Evolutionary conservation across 169 alveolate species (phyloP), one percentile per base, ranked within the genome.

Genomic region (Eimeria brunetti): DNA sequence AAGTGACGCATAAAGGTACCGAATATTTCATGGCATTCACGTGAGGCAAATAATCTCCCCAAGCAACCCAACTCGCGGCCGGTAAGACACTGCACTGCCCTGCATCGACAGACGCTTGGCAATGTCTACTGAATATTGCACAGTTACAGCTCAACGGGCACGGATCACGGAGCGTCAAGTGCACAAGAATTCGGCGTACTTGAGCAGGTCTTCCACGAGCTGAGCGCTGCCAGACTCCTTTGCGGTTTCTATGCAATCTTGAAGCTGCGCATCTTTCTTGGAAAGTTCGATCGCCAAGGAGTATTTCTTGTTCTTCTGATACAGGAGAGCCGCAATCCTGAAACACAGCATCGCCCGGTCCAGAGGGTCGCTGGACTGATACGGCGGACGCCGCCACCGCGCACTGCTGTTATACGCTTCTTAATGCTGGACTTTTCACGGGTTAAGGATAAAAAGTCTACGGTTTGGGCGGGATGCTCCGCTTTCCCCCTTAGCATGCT

Each of bases 221-320:
- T 96, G 97, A 30, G 94, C 89, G 85, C 92, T 96, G 49, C 97
- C 97, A 24, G 97, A 96, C 76, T 96, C 97, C 67, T 95, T 78
- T 1, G 97, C 97, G 2, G 97, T 94, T 86, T 96, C 97, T 95
- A 96, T 96, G 95, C 97, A 96, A 91, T 96, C 97, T 81, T 91
- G 95, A 90, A 91, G 96, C 92, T 92, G 95, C 91, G 94, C 88
- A 94, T 96, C 97, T 49, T 92, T 90, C 86, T 96, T 96, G 67
- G 96, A 94, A 30, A 96, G 93, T 85, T 96, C 97, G 33, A 96
- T 96, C 33, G 97, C 96, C 85, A 96, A 96, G 90, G 95, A 91
- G 95, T 91, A 96, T 81, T 96, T 95, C 94, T 90, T 95, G 97
- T 96, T 96, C 92, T 90, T 96, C 96, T 95, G 94, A 94, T 94